Base-by-base conservation (phyloP, 345 rosid genomes). In the Bruguiera parviflora region DNA sequence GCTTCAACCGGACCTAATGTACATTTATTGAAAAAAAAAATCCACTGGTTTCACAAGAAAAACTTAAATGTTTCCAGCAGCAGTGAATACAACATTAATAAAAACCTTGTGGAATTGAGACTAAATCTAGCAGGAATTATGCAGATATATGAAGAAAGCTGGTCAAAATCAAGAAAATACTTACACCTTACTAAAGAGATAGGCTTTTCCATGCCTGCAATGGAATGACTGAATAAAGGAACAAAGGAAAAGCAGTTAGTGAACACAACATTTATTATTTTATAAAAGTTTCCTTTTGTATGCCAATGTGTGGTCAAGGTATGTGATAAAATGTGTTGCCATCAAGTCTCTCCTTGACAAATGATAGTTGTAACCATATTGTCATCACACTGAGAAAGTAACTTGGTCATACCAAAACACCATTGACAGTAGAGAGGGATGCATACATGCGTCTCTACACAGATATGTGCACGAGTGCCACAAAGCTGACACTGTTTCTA, bases 131-230 rank as follows among this genome's bases (percentile, higher is more conserved):
- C 33, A 7, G 25, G 20, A 53, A 58, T 66, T 71, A 53, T 57
- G 21, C 13, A 60, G 21, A 21, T 4, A 22, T 10, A 56, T 56
- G 6, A 15, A 56, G 47, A 75, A 39, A 69, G 77, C 68, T 51
- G 24, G 52, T 75, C 73, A 63, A 58, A 75, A 58, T 63, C 70
- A 68, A 64, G 81, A 73, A 86, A 79, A 78, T 15, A 88, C 99
- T 96, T 92, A 96, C 99, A 90, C 99, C 79, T 89, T 92, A 65
- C 64, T 77, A 89, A 92, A 96, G 82, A 96, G 98, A 83, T 92
- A 96, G 73, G 99, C 99, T 80, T 85, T 88, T 80, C 99, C 99
- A 84, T 95, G 92, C 81, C 84, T 90, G 86, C 83, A 24, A 58
- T 88, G 91, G 86, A 95, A 95, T 68, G 94, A 79, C 99, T 95